Evolutionary conservation across 108 stramenopile genomes (phyloP).

Genomic region (Cafeteria roenbergensis): DNA sequence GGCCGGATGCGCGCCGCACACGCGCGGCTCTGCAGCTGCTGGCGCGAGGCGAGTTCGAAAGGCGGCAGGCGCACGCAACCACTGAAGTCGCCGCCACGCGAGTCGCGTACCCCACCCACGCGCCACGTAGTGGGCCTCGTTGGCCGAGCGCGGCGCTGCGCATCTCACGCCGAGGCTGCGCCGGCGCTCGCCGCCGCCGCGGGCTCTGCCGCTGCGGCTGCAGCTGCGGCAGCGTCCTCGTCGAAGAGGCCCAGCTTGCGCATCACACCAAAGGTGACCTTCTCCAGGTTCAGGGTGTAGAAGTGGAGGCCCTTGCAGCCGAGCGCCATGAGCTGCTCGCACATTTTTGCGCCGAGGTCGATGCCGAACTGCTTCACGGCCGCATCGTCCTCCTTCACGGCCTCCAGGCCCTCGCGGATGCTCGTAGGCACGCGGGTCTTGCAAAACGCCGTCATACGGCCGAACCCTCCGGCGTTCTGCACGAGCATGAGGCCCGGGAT

Average conservation of each 20-base stretch:
- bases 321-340: conserved; percentile 55
- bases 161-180: no score
- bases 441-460: conserved; percentile 95
- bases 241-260: conserved; percentile 45
- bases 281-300: conserved; percentile 90
- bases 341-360: conserved; percentile 73
- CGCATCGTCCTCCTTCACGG: conserved; percentile 66
- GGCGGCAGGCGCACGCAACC: no score
- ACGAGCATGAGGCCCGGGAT: conserved; percentile 98
- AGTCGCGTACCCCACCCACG: no score
- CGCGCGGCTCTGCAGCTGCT: no score
- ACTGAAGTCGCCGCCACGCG: no score
- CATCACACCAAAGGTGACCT: conserved; percentile 76
- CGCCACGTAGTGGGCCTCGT: no score
- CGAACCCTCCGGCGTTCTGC: conserved; percentile 84
- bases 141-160: no score
- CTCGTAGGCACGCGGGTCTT: conserved; percentile 83
- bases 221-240: no score
- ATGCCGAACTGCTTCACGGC: conserved; percentile 77
- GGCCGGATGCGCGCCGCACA: no score
- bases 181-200: no score
- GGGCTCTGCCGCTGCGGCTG: no score
- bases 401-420: conserved; percentile 62
- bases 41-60: no score
- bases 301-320: conserved; percentile 80